Conservation (phyloP, 306 rosid genomes). For the Medicago arabica region DNA sequence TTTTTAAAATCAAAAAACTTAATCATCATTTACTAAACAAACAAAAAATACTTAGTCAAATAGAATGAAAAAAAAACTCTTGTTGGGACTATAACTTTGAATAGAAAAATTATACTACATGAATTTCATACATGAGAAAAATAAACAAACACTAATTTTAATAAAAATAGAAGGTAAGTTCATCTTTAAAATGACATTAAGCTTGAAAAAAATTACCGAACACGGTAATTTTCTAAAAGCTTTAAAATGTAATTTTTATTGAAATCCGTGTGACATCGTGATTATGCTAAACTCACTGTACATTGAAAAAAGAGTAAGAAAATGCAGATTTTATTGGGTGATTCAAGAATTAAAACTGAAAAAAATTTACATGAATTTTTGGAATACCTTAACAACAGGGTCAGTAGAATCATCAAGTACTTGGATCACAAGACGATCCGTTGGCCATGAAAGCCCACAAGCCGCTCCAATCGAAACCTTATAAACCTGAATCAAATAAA, state of each 20-base stretch:
- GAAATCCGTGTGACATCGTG: no score
- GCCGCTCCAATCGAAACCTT: slow-evolving; percentile 99
- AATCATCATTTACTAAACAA: background rate
- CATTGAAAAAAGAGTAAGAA: background rate
- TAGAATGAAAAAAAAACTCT: no score
- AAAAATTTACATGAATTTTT: background rate
- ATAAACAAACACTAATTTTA: no score
- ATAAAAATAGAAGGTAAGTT: no score
- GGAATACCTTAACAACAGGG: slow-evolving; percentile 75
- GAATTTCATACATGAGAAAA: background rate
- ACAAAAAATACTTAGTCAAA: no score
- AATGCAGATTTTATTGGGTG: slow-evolving; percentile 4
- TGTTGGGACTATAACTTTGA: no score
- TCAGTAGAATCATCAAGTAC: slow-evolving; percentile 98
- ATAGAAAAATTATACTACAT: background rate
- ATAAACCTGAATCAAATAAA: slow-evolving; percentile 58
- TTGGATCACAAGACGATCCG: slow-evolving; percentile 97
- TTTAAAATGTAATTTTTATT: no score
- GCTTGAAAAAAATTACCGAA: no score
- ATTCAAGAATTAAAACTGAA: background rate
- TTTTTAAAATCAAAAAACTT: no score
- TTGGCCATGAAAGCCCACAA: slow-evolving; percentile 95
- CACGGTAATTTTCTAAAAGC: no score
- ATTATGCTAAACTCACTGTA: background rate
- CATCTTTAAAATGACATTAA: no score